These are phyloP conservation scores for Colletotrichum acutatum DNA, from an alignment of 2,329 filamentous ascomycete species.

Conservation along the genomic window DNA sequence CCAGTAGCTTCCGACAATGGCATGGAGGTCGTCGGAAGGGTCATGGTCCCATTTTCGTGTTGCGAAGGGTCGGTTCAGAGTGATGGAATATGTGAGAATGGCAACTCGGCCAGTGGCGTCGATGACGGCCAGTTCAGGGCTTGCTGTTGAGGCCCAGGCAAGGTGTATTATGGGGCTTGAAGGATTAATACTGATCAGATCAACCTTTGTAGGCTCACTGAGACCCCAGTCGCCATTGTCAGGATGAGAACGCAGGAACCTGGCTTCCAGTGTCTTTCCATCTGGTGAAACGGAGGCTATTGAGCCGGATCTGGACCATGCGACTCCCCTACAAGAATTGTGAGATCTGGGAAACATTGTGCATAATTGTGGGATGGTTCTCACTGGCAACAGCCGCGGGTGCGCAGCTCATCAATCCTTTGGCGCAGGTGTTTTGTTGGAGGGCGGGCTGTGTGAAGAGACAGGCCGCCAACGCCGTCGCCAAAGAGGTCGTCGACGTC, in stretches of 20 bases:
- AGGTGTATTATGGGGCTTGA: slow-evolving; percentile 81
- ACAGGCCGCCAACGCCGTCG: slow-evolving; percentile 71
- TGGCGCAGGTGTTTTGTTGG: slow-evolving; percentile 75
- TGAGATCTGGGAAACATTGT: slow-evolving; percentile 2
- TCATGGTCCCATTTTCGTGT: slow-evolving; percentile 74
- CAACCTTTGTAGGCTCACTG: slow-evolving; percentile 74
- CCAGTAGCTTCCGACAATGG: slow-evolving; percentile 89
- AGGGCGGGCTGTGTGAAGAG: slow-evolving; percentile 61
- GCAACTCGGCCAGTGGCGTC: slow-evolving; percentile 83
- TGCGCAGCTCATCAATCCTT: slow-evolving; percentile 80
- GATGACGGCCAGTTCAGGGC: slow-evolving; percentile 83
- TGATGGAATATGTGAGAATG: slow-evolving; percentile 77
- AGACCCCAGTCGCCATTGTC: slow-evolving; percentile 80
- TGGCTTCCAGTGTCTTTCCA: slow-evolving; percentile 76
- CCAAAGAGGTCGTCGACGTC: slow-evolving; percentile 82
- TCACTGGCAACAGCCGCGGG: slow-evolving; percentile 85
- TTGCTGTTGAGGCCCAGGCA: slow-evolving; percentile 79
- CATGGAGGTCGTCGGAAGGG: slow-evolving; percentile 77
- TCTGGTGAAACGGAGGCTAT: slow-evolving; percentile 84
- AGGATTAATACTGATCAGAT: slow-evolving; percentile 70
- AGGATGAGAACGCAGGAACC: slow-evolving; percentile 76
- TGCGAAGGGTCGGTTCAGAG: slow-evolving; percentile 77
- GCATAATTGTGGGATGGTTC: slow-evolving; percentile 41
- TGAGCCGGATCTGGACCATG: slow-evolving; percentile 89
- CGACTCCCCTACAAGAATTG: slow-evolving; percentile 71